Evolutionary conservation across 805 yeast species (phyloP), one percentile per base, ranked within the genome.

Genomic region (Lipomyces japonicus): DNA sequence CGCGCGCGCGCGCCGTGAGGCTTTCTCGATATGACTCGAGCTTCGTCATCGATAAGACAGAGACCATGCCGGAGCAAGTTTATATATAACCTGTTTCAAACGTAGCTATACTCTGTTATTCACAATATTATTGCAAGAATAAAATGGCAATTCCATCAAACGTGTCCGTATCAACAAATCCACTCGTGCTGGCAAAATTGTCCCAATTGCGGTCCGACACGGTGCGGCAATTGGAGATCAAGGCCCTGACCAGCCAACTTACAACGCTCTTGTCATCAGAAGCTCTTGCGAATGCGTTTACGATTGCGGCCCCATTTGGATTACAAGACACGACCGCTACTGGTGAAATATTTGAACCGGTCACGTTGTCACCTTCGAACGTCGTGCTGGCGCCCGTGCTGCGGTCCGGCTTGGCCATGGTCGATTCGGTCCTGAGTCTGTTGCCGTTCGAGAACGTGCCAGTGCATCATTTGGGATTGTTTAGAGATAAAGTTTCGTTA

Each of bases 341-440:
- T 18, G 43, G 28, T 32, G 55, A 42, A 19, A 39, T 44, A 30
- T 61, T 47, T 30, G 35, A 50, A 10, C 37, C 53, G 10, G 35
- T 39, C 4, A 35, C 30, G 19, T 48, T 51, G 18, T 22, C 45
- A 16, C 65, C 66, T 2, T 26, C 46, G 12, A 48, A 52, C 35
- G 58, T 57, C 44, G 64, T 48, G n/a, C 34, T 66, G 32, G 56
- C 63, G 9, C 69, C 69, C 2, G 58, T 65, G 4, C 61, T 66
- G 39, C 52, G 69, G 38, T 65, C 69, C 5, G 69, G 69, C 3
- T 55, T 59, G 36, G 51, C 68, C 25, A 65, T 65, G 69, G 50
- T 63, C 31, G 63, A 61, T 26, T 36, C 68, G 16, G 59, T 64
- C 53, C 60, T 59, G 38, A 46, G 44, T 19, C 45, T 63, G 40